A percentile compares a stretch with the other conserved stretches of the same genome.
These are phyloP conservation scores for Ogataea neopini DNA, from an alignment of 805 yeast genomes.

Conservation along the genomic window DNA sequence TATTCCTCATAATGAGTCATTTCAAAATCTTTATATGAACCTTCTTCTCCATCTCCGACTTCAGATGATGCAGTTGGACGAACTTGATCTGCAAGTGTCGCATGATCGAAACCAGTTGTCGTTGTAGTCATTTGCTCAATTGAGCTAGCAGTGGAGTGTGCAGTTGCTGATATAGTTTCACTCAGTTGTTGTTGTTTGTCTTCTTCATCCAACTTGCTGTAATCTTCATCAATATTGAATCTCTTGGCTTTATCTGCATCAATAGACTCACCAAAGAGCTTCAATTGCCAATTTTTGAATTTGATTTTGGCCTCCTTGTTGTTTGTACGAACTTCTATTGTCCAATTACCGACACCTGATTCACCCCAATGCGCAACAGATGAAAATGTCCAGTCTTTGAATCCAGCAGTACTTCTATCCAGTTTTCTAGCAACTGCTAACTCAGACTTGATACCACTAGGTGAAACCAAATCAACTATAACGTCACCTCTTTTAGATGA, in stretches of 20 bases:
- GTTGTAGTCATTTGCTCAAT: neutral
- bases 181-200: slow-evolving; percentile 14
- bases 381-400: slow-evolving; percentile 87
- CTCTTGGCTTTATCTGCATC: slow-evolving; percentile 63
- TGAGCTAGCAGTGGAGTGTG: neutral
- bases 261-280: slow-evolving; percentile 76
- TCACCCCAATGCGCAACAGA: slow-evolving; percentile 99
- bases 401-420: slow-evolving; percentile 62
- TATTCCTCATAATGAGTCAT: slow-evolving; percentile 58
- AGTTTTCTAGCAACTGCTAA: slow-evolving; percentile 66
- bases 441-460: slow-evolving; percentile 69
- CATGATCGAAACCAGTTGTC: neutral
- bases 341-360: slow-evolving; percentile 80
- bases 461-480: slow-evolving; percentile 66
- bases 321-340: slow-evolving; percentile 56
- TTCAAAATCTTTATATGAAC: slow-evolving; percentile 16
- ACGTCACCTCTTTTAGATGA: slow-evolving; percentile 70
- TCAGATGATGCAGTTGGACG: slow-evolving; percentile 13
- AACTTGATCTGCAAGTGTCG: neutral
- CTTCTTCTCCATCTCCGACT: slow-evolving; percentile 25
- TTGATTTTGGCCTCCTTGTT: slow-evolving; percentile 38
- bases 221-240: slow-evolving; percentile 52
- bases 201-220: slow-evolving; percentile 38
- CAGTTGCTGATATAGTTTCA: neutral
- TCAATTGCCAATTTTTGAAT: slow-evolving; percentile 72